phyloP scores from a whole-genome alignment of 805 yeast species.

The Ogataea wickerhamii region DNA sequence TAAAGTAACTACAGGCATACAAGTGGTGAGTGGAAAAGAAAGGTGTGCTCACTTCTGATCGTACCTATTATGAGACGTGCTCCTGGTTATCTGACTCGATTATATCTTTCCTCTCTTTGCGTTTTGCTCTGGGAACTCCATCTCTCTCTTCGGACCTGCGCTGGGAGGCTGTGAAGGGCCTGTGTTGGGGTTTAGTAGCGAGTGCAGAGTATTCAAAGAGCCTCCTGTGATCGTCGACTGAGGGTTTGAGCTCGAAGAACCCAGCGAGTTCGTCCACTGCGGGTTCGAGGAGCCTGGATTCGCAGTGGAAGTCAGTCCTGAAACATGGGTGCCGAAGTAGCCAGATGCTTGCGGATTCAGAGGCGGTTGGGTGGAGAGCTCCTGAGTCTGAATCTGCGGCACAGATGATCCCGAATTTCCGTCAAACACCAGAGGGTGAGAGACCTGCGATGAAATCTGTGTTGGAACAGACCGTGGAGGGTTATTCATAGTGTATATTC shows the following conservation, averaged over 20 bases:
- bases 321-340: conserved; percentile 7
- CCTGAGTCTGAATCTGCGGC: not conserved
- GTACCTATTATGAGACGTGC: too few species aligned
- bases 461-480: conserved; percentile 30
- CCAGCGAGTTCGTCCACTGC: conserved; percentile 1
- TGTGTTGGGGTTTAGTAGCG: conserved; percentile 20
- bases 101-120: conserved; percentile 2
- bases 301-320: not conserved
- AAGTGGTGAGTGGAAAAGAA: too few species aligned
- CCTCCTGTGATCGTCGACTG: conserved; percentile 1
- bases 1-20: too few species aligned
- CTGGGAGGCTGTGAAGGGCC: conserved; percentile 3
- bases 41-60: too few species aligned
- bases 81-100: not conserved
- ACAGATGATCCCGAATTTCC: conserved; percentile 1
- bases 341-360: conserved; percentile 7
- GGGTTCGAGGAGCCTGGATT: conserved; percentile 1
- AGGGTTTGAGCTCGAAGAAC: conserved; percentile 1
- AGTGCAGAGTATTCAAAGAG: conserved; percentile 20
- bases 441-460: conserved; percentile 6
- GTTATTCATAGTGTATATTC: conserved; percentile 22
- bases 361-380: conserved; percentile 1
- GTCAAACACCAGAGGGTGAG: conserved; percentile 9
- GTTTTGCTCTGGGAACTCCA: conserved; percentile 4
- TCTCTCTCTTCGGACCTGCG: conserved; percentile 5